Evolutionary conservation across 139 green algal genomes (phyloP).

Genomic region (Coelastrella sp.): DNA sequence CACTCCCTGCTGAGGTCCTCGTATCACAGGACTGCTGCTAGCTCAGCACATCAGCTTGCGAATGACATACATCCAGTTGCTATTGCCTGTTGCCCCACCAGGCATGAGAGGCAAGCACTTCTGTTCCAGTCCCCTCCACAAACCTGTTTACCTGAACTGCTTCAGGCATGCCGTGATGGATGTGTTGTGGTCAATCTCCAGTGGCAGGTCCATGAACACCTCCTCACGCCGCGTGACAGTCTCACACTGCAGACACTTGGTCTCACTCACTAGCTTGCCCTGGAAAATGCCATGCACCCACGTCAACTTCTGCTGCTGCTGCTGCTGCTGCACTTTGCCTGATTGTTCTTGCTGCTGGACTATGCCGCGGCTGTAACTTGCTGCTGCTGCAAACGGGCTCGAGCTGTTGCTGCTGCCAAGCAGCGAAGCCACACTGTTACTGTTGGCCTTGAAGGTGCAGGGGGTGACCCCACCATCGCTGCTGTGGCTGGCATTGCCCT

Average conservation of each 20-base stretch:
- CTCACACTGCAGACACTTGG: conserved; percentile 88
- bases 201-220: conserved; percentile 94
- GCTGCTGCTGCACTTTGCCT: conserved; percentile 9
- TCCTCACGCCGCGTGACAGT: conserved; percentile 83
- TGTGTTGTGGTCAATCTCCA: conserved; percentile 96
- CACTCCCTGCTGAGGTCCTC: no score
- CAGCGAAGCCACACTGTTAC: background rate
- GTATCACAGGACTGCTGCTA: background rate
- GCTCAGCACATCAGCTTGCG: background rate
- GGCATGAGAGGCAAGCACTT: no score
- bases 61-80: background rate
- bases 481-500: conserved; percentile 1
- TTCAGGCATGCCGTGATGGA: conserved; percentile 87
- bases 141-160: conserved; percentile 84
- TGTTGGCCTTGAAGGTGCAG: background rate
- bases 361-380: background rate
- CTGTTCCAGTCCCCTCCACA: background rate
- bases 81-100: background rate
- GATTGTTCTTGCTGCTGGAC: background rate
- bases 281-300: conserved; percentile 97
- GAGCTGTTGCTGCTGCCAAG: background rate
- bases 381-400: background rate
- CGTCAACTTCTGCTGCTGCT: conserved; percentile 61
- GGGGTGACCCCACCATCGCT: background rate
- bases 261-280: conserved; percentile 94